Evolutionary conservation across 2,329 filamentous ascomycete species (phyloP).

Genomic region (Aspergillus tamarii): DNA sequence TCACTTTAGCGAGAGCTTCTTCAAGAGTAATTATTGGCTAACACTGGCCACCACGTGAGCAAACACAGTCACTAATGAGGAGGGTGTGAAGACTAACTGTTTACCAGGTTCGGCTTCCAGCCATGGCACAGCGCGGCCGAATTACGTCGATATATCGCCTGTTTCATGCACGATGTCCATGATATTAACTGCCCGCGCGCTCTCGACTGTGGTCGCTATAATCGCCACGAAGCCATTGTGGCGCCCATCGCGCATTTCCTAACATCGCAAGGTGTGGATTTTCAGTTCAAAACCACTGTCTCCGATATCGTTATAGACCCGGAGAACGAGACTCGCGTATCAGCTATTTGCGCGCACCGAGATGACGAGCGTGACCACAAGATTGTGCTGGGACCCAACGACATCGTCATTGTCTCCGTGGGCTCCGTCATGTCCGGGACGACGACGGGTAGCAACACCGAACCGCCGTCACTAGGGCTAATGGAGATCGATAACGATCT

Average conservation of each 20-base stretch:
- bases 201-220: slow-evolving; percentile 28
- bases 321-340: slow-evolving; percentile 22
- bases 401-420: slow-evolving; percentile 46
- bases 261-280: slow-evolving; percentile 28
- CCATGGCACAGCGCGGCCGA: slow-evolving; percentile 34
- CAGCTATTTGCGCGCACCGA: slow-evolving; percentile 26
- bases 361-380: slow-evolving; percentile 21
- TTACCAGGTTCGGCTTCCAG: slow-evolving; percentile 30
- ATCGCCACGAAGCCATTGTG: slow-evolving; percentile 31
- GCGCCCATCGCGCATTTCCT: slow-evolving; percentile 30
- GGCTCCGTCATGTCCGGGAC: slow-evolving; percentile 45
- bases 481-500: slow-evolving; percentile 32
- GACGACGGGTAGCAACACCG: slow-evolving; percentile 38
- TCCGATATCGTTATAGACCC: slow-evolving; percentile 29
- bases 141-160: slow-evolving; percentile 28
- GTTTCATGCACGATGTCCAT: slow-evolving; percentile 27
- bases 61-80: neutral
- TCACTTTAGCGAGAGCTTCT: slow-evolving; percentile 24
- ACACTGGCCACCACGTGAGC: slow-evolving; percentile 27
- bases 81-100: neutral
- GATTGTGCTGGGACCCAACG: slow-evolving; percentile 31
- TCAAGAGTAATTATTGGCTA: slow-evolving; percentile 32
- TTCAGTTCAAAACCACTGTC: slow-evolving; percentile 30
- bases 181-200: slow-evolving; percentile 19
- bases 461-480: slow-evolving; percentile 26